Evolutionary conservation across 805 yeast species (phyloP), one percentile per base, ranked within the genome.

Genomic region (Starmerella sp.): DNA sequence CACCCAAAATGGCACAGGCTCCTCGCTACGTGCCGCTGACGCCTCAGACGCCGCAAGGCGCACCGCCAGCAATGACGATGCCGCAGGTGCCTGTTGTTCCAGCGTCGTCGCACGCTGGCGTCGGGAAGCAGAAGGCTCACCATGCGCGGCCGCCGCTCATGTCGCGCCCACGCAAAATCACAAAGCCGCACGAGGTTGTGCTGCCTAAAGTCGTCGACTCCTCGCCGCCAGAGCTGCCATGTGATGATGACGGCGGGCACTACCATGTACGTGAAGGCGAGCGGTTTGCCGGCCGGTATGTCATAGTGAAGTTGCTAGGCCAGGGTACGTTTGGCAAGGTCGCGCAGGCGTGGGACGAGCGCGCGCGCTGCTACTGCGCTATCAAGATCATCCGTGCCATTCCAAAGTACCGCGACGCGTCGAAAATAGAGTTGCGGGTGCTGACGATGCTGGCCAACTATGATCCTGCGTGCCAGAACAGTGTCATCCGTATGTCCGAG

Each of bases 321-420:
- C 95, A 88, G 64, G 96, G 96, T 13, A 88, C 96, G 0, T 88
- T 87, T 72, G 96, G 96, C 13, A 88, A 86, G 65, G 96, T 89
- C 6, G 83, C 85, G 41, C 81, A 83, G 55, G 93, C 95, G n/a
- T 76, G 75, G 61, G 97, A 93, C 66, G 73, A 75, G 52, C 70
- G 74, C 17, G 74, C 78, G 46, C 73, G 80, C 32, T 74, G 76
- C 52, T 74, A 75, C 56, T 93, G 88, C 46, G 99, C 99, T 1
- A 84, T 93, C 57, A 93, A 93, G 68, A 86, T 93, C 58, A 93
- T 93, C 51, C 76, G 95, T 55, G 87, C 96, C 22, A 84, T 93
- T 29, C 95, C 89, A 29, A 87, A 95, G 72, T 93, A 93, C 69
- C 77, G 97, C 54, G 97, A 90, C 65, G 98, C 98, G 3, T 87